Evolutionary conservation across 2,329 filamentous ascomycete species (phyloP).

Genomic region (Epicoccum sorghinum): DNA sequence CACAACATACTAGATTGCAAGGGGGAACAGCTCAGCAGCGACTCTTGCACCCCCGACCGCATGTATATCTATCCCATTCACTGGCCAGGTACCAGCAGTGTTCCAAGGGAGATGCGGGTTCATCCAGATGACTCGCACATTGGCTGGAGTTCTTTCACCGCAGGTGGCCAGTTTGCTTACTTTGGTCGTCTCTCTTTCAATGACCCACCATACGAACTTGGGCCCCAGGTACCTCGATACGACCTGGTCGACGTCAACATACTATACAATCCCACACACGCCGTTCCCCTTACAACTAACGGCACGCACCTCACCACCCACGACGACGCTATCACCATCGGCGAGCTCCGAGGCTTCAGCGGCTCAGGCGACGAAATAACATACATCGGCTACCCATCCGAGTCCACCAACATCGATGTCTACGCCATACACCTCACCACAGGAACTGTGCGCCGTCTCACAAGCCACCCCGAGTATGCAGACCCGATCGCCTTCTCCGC

Average conservation of each 20-base stretch:
- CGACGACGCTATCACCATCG: constrained; percentile 44
- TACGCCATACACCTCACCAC: constrained; percentile 51
- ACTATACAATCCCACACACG: constrained; percentile 24
- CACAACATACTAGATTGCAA: constrained; percentile 47
- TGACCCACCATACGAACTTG: constrained; percentile 28
- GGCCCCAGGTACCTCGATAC: constrained; percentile 35
- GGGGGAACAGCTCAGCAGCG: constrained; percentile 37
- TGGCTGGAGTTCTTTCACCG: constrained; percentile 50
- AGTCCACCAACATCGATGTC: constrained; percentile 56
- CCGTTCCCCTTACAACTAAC: constrained; percentile 6
- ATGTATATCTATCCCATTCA: constrained; percentile 52
- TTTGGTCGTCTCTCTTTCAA: constrained; percentile 53
- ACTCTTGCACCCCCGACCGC: constrained; percentile 47
- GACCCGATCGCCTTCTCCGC: constrained; percentile 53
- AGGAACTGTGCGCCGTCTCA: constrained; percentile 52
- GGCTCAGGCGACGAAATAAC: constrained; percentile 51
- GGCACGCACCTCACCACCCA: constrained; percentile 42
- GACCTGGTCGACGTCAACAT: constrained; percentile 50
- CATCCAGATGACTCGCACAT: constrained; percentile 55
- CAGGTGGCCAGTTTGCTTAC: constrained; percentile 39
- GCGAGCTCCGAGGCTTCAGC: constrained; percentile 55
- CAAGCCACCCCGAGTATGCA: constrained; percentile 53
- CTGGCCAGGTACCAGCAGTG: constrained; percentile 45
- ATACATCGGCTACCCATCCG: constrained; percentile 50
- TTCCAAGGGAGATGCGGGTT: constrained; percentile 52